Conservation (phyloP, 805 yeast genomes). For the Wickerhamiella vanderwaltii region DNA sequence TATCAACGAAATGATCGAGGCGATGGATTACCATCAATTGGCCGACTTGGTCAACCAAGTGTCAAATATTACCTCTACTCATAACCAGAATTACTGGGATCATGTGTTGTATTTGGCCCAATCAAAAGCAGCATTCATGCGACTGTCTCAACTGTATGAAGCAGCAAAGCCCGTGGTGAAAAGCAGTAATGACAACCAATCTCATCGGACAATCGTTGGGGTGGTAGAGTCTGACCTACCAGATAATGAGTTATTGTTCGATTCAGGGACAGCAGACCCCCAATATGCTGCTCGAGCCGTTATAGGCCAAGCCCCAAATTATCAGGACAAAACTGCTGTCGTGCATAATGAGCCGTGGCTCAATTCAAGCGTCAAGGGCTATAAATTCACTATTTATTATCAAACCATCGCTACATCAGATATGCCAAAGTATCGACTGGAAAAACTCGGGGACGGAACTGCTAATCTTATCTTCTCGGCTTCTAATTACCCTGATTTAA, state of each 20-base stretch:
- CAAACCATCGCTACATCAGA: constrained; percentile 24
- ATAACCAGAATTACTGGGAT: constrained; percentile 4
- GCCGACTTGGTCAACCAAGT: background rate
- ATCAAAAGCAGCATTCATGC: constrained; percentile 1
- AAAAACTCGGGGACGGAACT: constrained; percentile 20
- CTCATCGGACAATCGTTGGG: background rate
- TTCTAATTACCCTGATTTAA: constrained; percentile 27
- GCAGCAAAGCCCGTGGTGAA: background rate
- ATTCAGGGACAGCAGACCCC: constrained; percentile 5
- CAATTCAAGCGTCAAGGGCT: constrained; percentile 25
- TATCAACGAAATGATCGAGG: constrained; percentile 5
- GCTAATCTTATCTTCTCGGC: constrained; percentile 27
- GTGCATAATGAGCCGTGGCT: constrained; percentile 21
- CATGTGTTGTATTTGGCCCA: constrained; percentile 7
- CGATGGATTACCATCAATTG: background rate
- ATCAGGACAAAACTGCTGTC: constrained; percentile 18
- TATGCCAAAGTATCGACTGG: constrained; percentile 27
- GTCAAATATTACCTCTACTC: background rate
- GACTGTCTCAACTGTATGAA: background rate
- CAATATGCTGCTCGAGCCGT: constrained; percentile 9
- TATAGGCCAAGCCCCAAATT: constrained; percentile 10
- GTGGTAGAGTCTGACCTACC: background rate
- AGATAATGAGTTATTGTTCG: constrained; percentile 10
- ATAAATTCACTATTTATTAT: constrained; percentile 28
- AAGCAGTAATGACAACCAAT: background rate